Base-by-base conservation (phyloP, 805 yeast genomes). In the Naumovozyma castellii region DNA sequence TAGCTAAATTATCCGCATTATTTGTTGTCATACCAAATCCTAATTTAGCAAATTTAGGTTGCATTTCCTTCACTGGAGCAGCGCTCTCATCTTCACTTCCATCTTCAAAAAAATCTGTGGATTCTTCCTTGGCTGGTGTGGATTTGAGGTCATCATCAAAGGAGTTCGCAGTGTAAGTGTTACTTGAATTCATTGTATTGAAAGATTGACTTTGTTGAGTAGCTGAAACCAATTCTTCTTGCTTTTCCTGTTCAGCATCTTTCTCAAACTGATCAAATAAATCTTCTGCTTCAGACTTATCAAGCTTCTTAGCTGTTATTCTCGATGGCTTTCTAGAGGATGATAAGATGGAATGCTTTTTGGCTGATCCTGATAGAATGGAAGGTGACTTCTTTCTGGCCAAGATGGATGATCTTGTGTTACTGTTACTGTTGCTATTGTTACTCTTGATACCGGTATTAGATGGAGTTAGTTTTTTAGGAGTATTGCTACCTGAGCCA, bases 1-100 rank as follows among this genome's bases (percentile, higher is more conserved):
- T 61, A 8, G 70, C 67, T 35, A 70, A 56, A 37, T 65, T 62
- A n/a, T 65, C 62, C 32, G 83, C 78, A 43, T 70, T 70, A 22
- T 83, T 78, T 37, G 69, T 73, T 4, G 78, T 75, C 94, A 86
- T 88, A 50, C 97, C 97, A 54, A 87, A 87, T 0, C 96, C 95
- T 45, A 87, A 68, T 57, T 74, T 81, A 44, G 92, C 92, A 58
- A 84, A 79, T 45, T 77, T 69, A 47, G 81, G 87, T 6, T 84
- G 72, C 25, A 47, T 71, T 34, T 55, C 50, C 25, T 57, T 56
- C 2, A 56, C 52, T 5, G 53, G 47, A 35, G 35, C 37, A 15
- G 43, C 44, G n/a, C 31, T 35, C 15, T 36, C 36, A 16, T 42
- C 46, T 3, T 42, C 41, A 22, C 9, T 6, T 6, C 36, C 36